Base-by-base conservation (phyloP, 176 grass and related monocot species). In the Oryza glaberrima region DNA sequence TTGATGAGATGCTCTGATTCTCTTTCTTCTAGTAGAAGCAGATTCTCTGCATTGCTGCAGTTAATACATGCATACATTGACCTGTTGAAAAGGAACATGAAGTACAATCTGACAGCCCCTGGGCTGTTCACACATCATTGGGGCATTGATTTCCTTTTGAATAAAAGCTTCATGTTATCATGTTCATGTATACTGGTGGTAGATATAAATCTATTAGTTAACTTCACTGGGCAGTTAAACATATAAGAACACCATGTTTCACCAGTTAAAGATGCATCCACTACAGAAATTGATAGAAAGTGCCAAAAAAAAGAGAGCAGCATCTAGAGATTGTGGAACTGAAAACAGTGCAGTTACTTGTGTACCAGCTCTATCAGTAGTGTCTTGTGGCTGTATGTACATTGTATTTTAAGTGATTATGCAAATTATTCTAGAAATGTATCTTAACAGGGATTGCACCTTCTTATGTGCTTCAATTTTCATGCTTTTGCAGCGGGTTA, bases 401-500 rank as follows among this genome's bases (percentile, higher is more conserved):
- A 56, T 63, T 63, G 19, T 74, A 36, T 23, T 56, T 66, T 76
- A 36, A 54, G 23, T 77, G 4, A 22, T 77, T 41, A 8, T 70
- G n/a, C 44, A 26, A 76, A 67, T 63, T 72, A 70, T 79, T 66
- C 69, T 34, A 38, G 36, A 38, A 38, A 38, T 5, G 36, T 38
- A 38, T 36, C 35, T 36, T 36, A 6, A 38, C 0, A 38, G 48
- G 28, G 76, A 63, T 40, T 78, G 13, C 41, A 9, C 41, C 14
- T 81, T 47, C 83, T 20, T 81, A 73, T 70, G n/a, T 65, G 11
- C 72, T 40, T 73, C 15, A 8, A 34, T 67, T 28, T 47, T 36
- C 83, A 47, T 38, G 77, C 65, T 52, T 81, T 67, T 87, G 66
- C 89, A 98, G 96, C 91, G 75, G 96, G 96, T 73, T 99, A 96